Evolutionary conservation across 2,329 filamentous ascomycete genomes (phyloP), one percentile per base, ranked within the genome.

Genomic region (Lachnellula arida): DNA sequence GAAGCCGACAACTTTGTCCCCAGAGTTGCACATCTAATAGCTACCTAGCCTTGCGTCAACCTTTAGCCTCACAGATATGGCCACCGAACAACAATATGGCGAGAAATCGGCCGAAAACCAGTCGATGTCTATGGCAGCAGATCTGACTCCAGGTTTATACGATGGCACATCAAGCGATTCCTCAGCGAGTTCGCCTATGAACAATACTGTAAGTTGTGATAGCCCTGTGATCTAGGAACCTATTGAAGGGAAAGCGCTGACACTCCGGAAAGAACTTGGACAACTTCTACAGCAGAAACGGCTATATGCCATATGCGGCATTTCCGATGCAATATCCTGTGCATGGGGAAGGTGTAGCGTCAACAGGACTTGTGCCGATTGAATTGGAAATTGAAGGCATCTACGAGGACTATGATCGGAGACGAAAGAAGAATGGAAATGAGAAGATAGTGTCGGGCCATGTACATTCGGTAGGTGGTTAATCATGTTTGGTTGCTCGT

Each of bases 371-470:
- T 19, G 68, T 69, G 46, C 67, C 67, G 22, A 65, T 70, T 9
- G 67, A 70, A 44, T 53, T 70, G 32, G 65, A 70, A 43, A 69
- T 70, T 28, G 68, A 70, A 54, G 64, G 65, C 23, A 53, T 70
- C 2, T 70, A 70, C 46, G 68, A 70, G 54, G 67, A 69, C 39
- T 67, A 69, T 48, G 67, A 70, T 55, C 65, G 68, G 23, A 58
- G 67, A 54, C 58, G 65, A 51, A 66, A 61, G 60, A 67, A 67
- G 60, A 64, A 61, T 44, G 60, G 61, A 35, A 64, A 43, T 39
- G 66, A 66, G 34, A 70, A 69, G 56, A 58, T 58, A n/a, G 65
- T 67, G 15, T 61, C 67, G 22, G 66, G 67, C 11, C 67, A 70
- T 57, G 65, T 69, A 23, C 67, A 70, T 56, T 70, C 67, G 46